Evolutionary conservation across 2,329 filamentous ascomycete species (phyloP).

Genomic region (Penicillium italicum): DNA sequence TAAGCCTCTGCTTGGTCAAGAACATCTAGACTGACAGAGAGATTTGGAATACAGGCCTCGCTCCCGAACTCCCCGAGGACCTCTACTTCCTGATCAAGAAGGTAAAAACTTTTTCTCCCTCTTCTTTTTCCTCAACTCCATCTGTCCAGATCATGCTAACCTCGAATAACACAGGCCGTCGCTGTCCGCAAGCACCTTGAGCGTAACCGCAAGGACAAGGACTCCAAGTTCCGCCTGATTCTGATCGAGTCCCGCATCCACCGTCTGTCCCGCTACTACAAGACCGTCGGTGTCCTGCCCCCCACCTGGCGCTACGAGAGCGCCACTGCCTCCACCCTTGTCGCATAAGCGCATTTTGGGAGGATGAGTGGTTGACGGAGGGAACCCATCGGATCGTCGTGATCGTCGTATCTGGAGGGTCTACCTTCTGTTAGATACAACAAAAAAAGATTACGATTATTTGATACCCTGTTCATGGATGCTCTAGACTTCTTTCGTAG

Average conservation of each 20-base stretch:
- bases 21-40: slow-evolving; percentile 75
- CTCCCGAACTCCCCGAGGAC: slow-evolving; percentile 98
- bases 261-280: slow-evolving; percentile 99
- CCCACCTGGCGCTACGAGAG: slow-evolving; percentile 99
- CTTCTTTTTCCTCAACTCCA: background rate
- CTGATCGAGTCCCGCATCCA: slow-evolving; percentile 99
- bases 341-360: slow-evolving; percentile 63
- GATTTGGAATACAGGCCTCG: slow-evolving; percentile 83
- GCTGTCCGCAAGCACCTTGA: slow-evolving; percentile 99
- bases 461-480: slow-evolving; percentile 11
- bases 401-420: slow-evolving; percentile 10
- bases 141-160: slow-evolving; percentile 3
- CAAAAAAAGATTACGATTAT: slow-evolving; percentile 14
- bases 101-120: slow-evolving; percentile 51
- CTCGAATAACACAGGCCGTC: slow-evolving; percentile 63
- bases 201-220: slow-evolving; percentile 99
- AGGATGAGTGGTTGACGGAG: slow-evolving; percentile 20
- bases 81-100: slow-evolving; percentile 99
- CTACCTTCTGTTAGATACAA: slow-evolving; percentile 10
- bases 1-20: slow-evolving; percentile 82
- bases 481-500: background rate
- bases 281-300: slow-evolving; percentile 78
- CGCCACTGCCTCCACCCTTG: slow-evolving; percentile 90
- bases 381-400: slow-evolving; percentile 12
- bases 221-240: slow-evolving; percentile 99